Evolutionary conservation across 495 filamentous ascomycete species (phyloP).

Genomic region (Neurospora intermedia): DNA sequence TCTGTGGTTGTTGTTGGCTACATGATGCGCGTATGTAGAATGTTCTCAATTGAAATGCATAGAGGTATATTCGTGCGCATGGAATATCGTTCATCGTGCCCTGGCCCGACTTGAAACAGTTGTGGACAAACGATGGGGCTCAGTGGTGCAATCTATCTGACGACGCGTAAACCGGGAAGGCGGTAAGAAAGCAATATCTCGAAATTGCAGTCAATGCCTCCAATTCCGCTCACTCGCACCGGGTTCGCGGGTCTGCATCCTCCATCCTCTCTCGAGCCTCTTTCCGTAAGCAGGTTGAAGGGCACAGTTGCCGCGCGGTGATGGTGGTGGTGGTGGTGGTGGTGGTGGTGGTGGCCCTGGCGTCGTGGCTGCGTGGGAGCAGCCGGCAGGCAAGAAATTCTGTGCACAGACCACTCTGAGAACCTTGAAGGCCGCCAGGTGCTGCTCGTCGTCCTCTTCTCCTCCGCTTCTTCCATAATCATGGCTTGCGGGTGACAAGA

Average conservation of each 20-base stretch:
- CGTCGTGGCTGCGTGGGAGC: too few species aligned
- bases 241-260: neutral
- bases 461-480: neutral
- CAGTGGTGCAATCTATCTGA: neutral
- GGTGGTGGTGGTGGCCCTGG: neutral
- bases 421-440: neutral
- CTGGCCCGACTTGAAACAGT: neutral
- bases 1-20: neutral
- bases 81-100: neutral
- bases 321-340: neutral
- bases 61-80: neutral
- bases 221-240: neutral
- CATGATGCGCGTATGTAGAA: neutral
- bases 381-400: neutral
- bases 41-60: neutral
- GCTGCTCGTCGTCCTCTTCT: neutral
- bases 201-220: constrained; percentile 8
- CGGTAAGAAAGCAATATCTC: constrained; percentile 11
- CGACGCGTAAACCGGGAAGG: constrained; percentile 10
- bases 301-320: neutral
- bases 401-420: neutral
- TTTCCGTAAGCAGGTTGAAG: neutral
- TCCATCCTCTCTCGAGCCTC: neutral
- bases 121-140: neutral
- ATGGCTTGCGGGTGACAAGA: neutral